A percentile compares a stretch with the other conserved stretches of the same genome.
Conservation (phyloP, 2,329 filamentous ascomycete genomes). For the Penicillium rolfsii region DNA sequence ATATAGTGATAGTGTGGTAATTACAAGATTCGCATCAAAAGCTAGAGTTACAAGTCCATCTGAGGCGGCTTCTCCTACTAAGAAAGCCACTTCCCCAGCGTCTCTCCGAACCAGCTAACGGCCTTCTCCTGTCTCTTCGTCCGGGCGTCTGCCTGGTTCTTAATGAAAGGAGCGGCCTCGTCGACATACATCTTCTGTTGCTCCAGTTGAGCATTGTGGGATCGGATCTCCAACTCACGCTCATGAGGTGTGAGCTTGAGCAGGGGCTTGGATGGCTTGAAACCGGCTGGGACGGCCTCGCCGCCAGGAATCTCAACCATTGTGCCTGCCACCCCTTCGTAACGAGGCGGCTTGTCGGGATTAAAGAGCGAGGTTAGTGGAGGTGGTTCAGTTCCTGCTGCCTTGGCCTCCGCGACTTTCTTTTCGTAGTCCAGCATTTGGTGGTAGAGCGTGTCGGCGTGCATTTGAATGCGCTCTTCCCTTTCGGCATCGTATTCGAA, state of each 20-base stretch:
- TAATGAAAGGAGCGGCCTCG: slow-evolving; percentile 42
- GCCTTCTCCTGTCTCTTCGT: slow-evolving; percentile 45
- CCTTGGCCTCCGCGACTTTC: slow-evolving; percentile 64
- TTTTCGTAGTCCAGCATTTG: slow-evolving; percentile 82
- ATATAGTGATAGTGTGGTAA: not conserved
- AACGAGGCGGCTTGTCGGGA: slow-evolving; percentile 33
- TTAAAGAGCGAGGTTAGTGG: slow-evolving; percentile 51
- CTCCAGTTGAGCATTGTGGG: slow-evolving; percentile 43
- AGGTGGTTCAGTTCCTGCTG: slow-evolving; percentile 48
- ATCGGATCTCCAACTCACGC: slow-evolving; percentile 49
- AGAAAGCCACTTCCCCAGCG: slow-evolving; percentile 47
- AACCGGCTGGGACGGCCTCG: slow-evolving; percentile 39
- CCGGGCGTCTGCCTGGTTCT: slow-evolving; percentile 42
- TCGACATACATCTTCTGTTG: slow-evolving; percentile 43
- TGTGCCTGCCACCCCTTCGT: slow-evolving; percentile 17
- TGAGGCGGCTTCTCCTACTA: slow-evolving; percentile 20
- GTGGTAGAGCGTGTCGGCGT: slow-evolving; percentile 88
- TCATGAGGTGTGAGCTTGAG: slow-evolving; percentile 51
- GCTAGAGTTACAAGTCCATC: slow-evolving; percentile 8
- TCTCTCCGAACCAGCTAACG: slow-evolving; percentile 49
- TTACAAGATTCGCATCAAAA: not conserved
- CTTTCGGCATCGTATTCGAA: slow-evolving; percentile 66
- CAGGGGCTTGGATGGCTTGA: slow-evolving; percentile 44
- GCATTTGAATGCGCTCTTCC: slow-evolving; percentile 92
- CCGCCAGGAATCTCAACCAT: slow-evolving; percentile 43